These are phyloP conservation scores for Chiua sp. DNA, from an alignment of 1,284 basidiomycete species.

Conservation along the genomic window DNA sequence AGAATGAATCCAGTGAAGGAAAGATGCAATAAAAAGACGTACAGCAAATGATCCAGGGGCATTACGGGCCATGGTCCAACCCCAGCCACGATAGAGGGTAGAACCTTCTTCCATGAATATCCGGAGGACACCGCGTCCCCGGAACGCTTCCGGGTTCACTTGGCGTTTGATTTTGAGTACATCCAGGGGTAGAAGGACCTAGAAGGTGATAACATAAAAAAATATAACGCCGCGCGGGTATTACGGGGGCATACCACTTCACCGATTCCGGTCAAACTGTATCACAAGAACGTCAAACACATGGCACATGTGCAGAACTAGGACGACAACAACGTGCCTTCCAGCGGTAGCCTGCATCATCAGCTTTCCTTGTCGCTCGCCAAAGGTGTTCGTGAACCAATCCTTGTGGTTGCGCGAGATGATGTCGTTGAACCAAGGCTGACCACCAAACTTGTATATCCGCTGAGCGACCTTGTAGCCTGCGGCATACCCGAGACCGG, in stretches of 20 bases:
- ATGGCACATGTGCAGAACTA: not conserved
- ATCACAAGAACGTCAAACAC: constrained; percentile 9
- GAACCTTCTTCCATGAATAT: constrained; percentile 94
- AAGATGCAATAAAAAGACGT: constrained; percentile 38
- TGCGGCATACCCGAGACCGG: constrained; percentile 97
- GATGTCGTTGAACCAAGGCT: constrained; percentile 97
- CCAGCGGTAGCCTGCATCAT: constrained; percentile 97
- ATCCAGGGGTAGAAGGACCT: constrained; percentile 93
- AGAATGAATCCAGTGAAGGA: not conserved
- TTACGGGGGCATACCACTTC: constrained; percentile 76
- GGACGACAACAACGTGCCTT: constrained; percentile 59
- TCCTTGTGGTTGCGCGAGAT: constrained; percentile 81
- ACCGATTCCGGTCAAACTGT: constrained; percentile 92
- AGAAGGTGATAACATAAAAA: constrained; percentile 1
- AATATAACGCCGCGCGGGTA: not conserved
- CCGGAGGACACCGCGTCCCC: constrained; percentile 87
- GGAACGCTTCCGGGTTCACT: constrained; percentile 96
- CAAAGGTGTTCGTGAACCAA: constrained; percentile 84
- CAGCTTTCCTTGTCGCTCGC: constrained; percentile 96
- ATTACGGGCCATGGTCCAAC: constrained; percentile 98
- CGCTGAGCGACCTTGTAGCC: constrained; percentile 96
- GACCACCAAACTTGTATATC: constrained; percentile 98
- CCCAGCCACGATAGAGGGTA: constrained; percentile 95
- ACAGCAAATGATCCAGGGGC: constrained; percentile 96
- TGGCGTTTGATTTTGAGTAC: constrained; percentile 99